A percentile compares a stretch with the other conserved stretches of the same genome.
These are phyloP conservation scores for Pseudogymnoascus sp. DNA, from an alignment of 2,329 filamentous ascomycete species.

Conservation along the genomic window DNA sequence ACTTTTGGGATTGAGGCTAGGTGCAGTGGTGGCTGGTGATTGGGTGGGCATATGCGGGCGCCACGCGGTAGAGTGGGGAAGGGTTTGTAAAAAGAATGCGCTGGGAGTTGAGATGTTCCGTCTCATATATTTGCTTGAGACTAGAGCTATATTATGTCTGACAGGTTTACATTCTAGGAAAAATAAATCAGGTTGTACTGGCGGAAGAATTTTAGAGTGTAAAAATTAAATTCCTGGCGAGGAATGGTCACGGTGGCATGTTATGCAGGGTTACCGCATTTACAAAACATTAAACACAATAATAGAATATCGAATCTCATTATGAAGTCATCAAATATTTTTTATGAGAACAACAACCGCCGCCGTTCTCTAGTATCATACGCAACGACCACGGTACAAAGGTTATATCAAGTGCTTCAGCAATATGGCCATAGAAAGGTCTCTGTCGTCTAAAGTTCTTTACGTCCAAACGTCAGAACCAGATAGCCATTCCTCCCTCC, in stretches of 20 bases:
- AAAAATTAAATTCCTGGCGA: neutral
- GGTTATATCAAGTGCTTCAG: slow-evolving; percentile 7
- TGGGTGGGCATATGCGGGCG: neutral
- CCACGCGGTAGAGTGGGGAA: slow-evolving; percentile 3
- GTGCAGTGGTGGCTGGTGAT: neutral
- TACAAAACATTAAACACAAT: neutral
- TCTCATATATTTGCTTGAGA: neutral
- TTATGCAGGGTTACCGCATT: neutral
- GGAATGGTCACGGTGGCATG: neutral
- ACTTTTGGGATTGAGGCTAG: neutral
- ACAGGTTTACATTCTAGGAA: neutral
- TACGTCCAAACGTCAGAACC: slow-evolving; percentile 8
- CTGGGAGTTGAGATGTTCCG: neutral
- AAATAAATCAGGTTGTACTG: neutral
- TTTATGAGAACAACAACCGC: slow-evolving; percentile 6
- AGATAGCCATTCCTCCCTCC: slow-evolving; percentile 5
- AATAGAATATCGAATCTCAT: neutral
- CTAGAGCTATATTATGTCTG: neutral
- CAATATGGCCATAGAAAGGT: slow-evolving; percentile 7
- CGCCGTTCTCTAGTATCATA: slow-evolving; percentile 3
- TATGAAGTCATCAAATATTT: slow-evolving; percentile 10
- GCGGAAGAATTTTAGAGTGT: neutral
- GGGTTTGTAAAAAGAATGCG: neutral
- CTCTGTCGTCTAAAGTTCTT: slow-evolving; percentile 10
- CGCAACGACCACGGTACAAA: neutral